Conservation (phyloP, 768 basidiomycete genomes). For the Tricholoma terreum region DNA sequence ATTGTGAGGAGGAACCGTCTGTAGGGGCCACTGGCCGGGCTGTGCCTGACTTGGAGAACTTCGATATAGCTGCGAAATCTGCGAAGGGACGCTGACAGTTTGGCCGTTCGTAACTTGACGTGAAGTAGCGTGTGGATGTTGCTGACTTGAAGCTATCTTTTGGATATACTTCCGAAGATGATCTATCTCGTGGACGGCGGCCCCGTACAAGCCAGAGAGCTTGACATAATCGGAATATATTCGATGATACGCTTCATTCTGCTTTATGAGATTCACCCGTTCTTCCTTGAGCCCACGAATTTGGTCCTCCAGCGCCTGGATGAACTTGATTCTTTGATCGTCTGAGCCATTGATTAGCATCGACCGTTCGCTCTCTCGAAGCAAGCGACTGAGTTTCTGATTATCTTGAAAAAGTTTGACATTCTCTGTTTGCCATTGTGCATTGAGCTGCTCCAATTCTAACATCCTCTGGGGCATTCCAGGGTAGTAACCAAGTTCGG, state of each 20-base stretch:
- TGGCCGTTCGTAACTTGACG: not conserved
- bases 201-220: slow-evolving; percentile 11
- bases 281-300: slow-evolving; percentile 18
- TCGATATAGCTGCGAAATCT: not conserved
- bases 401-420: slow-evolving; percentile 41
- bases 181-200: slow-evolving; percentile 18
- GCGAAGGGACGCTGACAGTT: not conserved
- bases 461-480: slow-evolving; percentile 37
- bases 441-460: slow-evolving; percentile 30
- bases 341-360: slow-evolving; percentile 17
- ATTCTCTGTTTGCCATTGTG: slow-evolving; percentile 34
- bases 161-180: slow-evolving; percentile 13
- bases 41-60: not conserved
- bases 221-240: slow-evolving; percentile 18
- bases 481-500: slow-evolving; percentile 47
- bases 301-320: slow-evolving; percentile 21
- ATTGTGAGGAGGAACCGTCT: not conserved
- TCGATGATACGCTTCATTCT: slow-evolving; percentile 18
- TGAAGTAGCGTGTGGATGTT: not conserved
- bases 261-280: slow-evolving; percentile 12
- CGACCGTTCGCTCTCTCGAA: slow-evolving; percentile 21
- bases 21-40: not conserved
- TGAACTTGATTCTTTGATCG: slow-evolving; percentile 15
- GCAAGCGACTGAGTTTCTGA: slow-evolving; percentile 22
- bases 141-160: not conserved